phyloP scores from a whole-genome alignment of 495 filamentous ascomycete genomes.

The Monascus purpureus region DNA sequence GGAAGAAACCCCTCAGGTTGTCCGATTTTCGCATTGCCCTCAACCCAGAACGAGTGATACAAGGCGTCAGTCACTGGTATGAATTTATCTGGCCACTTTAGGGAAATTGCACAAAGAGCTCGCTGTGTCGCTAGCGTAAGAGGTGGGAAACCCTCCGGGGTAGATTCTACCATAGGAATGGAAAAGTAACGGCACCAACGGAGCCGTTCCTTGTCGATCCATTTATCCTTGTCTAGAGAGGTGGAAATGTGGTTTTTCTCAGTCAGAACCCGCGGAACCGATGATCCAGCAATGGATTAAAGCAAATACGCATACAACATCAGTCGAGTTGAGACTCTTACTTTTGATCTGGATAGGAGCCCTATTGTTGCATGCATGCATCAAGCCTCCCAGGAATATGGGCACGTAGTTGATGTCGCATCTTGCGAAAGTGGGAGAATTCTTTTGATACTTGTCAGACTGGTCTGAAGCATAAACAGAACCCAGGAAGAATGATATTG shows the following conservation, averaged over 20 bases:
- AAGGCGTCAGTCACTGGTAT: conserved; percentile 31
- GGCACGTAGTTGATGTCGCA: conserved; percentile 51
- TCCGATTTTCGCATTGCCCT: conserved; percentile 30
- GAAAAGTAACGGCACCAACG: conserved; percentile 47
- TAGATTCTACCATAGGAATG: conserved; percentile 37
- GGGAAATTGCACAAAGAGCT: conserved; percentile 26
- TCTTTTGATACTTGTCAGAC: conserved; percentile 22
- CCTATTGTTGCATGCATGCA: conserved; percentile 49
- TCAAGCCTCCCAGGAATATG: conserved; percentile 55
- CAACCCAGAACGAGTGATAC: conserved; percentile 45
- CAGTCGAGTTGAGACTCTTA: no score
- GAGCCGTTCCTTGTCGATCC: conserved; percentile 43
- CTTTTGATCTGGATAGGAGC: conserved; percentile 56
- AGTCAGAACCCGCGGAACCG: not conserved
- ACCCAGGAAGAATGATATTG: no score
- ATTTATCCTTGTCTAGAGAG: conserved; percentile 49
- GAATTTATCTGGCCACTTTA: conserved; percentile 28
- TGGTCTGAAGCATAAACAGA: no score
- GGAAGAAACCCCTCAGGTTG: conserved; percentile 33
- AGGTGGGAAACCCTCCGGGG: conserved; percentile 46
- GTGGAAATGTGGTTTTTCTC: not conserved
- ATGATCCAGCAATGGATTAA: not conserved
- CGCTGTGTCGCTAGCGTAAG: conserved; percentile 39
- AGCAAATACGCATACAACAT: no score
- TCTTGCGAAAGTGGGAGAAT: conserved; percentile 44